Conservation (phyloP, 1,139 yeast species). For the Meyerozyma guilliermondii region DNA sequence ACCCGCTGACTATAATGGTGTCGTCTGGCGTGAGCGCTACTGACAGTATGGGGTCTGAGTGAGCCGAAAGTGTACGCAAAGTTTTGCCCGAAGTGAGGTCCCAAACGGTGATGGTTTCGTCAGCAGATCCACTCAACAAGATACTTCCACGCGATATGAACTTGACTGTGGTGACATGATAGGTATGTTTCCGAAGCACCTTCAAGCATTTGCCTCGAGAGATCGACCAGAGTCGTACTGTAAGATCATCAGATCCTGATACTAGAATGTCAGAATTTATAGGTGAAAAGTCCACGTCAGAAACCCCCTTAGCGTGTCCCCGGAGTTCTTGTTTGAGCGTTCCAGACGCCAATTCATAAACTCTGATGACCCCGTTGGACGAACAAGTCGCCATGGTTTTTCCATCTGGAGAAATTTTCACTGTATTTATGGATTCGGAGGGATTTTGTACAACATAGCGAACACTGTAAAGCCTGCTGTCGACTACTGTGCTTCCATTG, state of each 20-base stretch:
- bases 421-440: constrained; percentile 29
- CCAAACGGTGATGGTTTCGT: constrained; percentile 90
- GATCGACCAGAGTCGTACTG: constrained; percentile 71
- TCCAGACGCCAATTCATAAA: constrained; percentile 18
- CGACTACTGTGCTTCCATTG: background rate
- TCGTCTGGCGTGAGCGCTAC: constrained; percentile 75
- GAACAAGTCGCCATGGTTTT: constrained; percentile 52
- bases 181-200: constrained; percentile 75
- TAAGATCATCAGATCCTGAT: constrained; percentile 81
- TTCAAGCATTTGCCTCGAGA: constrained; percentile 48
- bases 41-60: constrained; percentile 83
- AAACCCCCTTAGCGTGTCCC: constrained; percentile 69
- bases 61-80: constrained; percentile 83
- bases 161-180: constrained; percentile 69
- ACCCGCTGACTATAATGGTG: constrained; percentile 78
- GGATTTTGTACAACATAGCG: background rate
- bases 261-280: constrained; percentile 66
- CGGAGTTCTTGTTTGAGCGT: constrained; percentile 23
- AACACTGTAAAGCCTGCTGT: background rate
- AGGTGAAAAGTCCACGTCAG: constrained; percentile 73
- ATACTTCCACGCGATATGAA: constrained; percentile 76
- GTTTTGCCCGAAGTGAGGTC: constrained; percentile 70
- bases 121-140: constrained; percentile 78
- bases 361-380: constrained; percentile 24
- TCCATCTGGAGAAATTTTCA: constrained; percentile 67